Percentiles rank a stretch among this genome's conserved stretches.
These are phyloP conservation scores for Microsporum ferrugineum DNA, from an alignment of 2,329 filamentous ascomycete species.

Conservation along the genomic window DNA sequence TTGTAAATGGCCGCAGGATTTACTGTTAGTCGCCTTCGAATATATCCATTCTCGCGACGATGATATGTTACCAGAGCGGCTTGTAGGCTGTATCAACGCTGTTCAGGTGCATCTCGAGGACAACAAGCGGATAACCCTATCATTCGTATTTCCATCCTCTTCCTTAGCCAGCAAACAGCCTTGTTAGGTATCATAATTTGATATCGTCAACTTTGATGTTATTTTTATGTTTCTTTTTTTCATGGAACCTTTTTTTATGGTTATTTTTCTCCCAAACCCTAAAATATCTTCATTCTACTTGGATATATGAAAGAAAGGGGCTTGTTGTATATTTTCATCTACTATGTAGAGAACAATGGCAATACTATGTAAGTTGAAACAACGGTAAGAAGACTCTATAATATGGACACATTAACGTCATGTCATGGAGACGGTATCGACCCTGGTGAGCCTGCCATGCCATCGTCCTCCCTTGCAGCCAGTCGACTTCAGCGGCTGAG, in stretches of 20 bases:
- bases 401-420: neutral
- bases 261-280: neutral
- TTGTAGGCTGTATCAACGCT: too few relatives aligned
- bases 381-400: too few relatives aligned
- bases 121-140: too few relatives aligned
- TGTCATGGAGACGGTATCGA: too few relatives aligned
- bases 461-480: neutral
- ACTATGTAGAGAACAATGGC: too few relatives aligned
- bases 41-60: too few relatives aligned
- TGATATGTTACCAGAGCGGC: too few relatives aligned
- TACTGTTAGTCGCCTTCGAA: neutral
- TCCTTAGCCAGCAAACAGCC: too few relatives aligned
- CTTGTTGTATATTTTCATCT: too few relatives aligned
- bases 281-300: neutral
- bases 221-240: neutral
- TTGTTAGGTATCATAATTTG: neutral
- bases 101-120: too few relatives aligned
- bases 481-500: neutral
- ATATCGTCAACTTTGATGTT: neutral
- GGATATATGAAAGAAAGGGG: neutral
- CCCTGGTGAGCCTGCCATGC: neutral
- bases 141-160: neutral
- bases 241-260: neutral
- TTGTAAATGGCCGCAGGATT: neutral
- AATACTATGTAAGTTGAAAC: too few relatives aligned